Evolutionary conservation across 805 yeast species (phyloP), one percentile per base, ranked within the genome.

Genomic region (Ogataea dorogensis): DNA sequence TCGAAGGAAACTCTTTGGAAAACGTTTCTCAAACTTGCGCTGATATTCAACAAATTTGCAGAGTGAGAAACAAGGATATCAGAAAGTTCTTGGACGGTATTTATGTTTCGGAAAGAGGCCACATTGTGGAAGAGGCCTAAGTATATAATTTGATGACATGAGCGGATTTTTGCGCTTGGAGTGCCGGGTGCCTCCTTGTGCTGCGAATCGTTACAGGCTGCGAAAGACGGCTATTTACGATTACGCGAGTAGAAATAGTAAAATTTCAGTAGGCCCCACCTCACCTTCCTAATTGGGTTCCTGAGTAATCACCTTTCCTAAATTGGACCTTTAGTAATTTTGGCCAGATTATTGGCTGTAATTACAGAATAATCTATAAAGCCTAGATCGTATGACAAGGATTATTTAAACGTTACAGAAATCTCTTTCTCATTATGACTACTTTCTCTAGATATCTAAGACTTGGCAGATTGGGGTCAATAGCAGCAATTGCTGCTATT

Each of bases 51-150:
- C 98, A 91, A 78, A 79, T 79, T 71, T 88, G 97, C 80, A 81
- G 94, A 71, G 98, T 88, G 67, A 86, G 96, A 80, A 91, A 91
- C 93, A 93, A 93, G 91, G 98, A 91, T 93, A 91, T 93, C 89
- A 86, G 98, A 77, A 91, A 91, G 81, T 91, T 91, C 82, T 85
- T 93, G 80, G 98, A 94, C 73, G 99, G 99, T 88, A 89, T 91
- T 77, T 91, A 91, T 73, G 98, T 91, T 63, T 89, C 97, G 56
- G 94, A 85, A 76, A 85, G 84, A 75, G 95, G 96, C 64, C 75
- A 75, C 68, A 77, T 91, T 66, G 84, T 72, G 51, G 86, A 81
- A 44, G 62, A 59, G 38, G 34, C 34, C 33, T 36, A 19, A 20
- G 31, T 21, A 17, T 36, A 33, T 33, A 27, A 31, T 22, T 38